Evolutionary conservation across 345 rosid genomes (phyloP).

Genomic region (Heritiera fomes): DNA sequence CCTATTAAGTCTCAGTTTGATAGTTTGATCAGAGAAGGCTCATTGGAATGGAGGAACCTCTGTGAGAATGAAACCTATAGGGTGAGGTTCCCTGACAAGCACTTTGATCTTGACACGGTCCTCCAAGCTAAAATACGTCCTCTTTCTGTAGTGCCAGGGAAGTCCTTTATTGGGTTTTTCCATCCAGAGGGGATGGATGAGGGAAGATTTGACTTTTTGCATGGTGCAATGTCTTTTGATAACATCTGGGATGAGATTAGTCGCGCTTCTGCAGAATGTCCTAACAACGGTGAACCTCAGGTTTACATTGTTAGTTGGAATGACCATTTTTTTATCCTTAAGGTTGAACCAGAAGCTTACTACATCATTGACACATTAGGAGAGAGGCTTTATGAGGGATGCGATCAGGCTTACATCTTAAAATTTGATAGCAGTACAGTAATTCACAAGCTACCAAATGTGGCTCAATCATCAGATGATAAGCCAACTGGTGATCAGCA

Average conservation of each 20-base stretch:
- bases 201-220: slow-evolving; percentile 69
- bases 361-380: slow-evolving; percentile 91
- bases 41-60: slow-evolving; percentile 90
- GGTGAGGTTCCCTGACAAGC: slow-evolving; percentile 86
- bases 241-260: slow-evolving; percentile 93
- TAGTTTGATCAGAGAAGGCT: slow-evolving; percentile 87
- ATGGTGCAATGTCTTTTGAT: slow-evolving; percentile 90
- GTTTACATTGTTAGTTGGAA: slow-evolving; percentile 97
- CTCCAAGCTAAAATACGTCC: slow-evolving; percentile 83
- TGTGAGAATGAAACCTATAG: slow-evolving; percentile 74
- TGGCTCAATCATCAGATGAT: slow-evolving; percentile 41
- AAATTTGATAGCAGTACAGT: slow-evolving; percentile 66
- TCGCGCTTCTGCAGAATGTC: slow-evolving; percentile 45
- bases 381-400: slow-evolving; percentile 96
- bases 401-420: slow-evolving; percentile 90
- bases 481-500: slow-evolving; percentile 42
- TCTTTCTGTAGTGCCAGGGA: slow-evolving; percentile 61
- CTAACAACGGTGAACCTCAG: slow-evolving; percentile 47
- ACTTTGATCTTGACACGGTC: slow-evolving; percentile 92
- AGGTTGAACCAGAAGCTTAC: slow-evolving; percentile 79
- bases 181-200: slow-evolving; percentile 85
- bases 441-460: slow-evolving; percentile 47
- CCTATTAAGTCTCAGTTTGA: slow-evolving; percentile 93
- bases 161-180: slow-evolving; percentile 91
- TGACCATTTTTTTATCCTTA: slow-evolving; percentile 91